Evolutionary conservation across 2,329 filamentous ascomycete species (phyloP).

Genomic region (Aspergillus pseudotamarii): DNA sequence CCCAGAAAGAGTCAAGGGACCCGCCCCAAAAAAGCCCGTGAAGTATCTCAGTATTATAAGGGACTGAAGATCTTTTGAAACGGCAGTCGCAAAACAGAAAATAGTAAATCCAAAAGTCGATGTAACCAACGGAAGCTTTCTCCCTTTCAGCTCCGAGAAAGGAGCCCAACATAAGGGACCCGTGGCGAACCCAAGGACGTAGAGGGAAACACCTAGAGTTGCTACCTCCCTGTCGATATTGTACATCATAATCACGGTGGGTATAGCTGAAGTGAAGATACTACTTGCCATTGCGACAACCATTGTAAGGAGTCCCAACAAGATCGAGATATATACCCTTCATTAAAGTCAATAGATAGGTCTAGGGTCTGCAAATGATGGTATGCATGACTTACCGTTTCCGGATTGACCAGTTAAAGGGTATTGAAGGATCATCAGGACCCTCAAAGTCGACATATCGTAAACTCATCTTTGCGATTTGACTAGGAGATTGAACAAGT

Average conservation of each 20-base stretch:
- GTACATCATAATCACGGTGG: neutral
- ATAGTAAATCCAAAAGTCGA: constrained; percentile 43
- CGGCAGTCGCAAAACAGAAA: constrained; percentile 47
- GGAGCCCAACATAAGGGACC: constrained; percentile 31
- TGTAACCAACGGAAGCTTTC: constrained; percentile 44
- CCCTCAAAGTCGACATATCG: neutral
- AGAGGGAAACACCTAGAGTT: constrained; percentile 12
- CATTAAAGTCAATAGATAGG: neutral
- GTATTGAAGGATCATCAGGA: neutral
- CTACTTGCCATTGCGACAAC: neutral
- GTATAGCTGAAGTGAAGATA: neutral
- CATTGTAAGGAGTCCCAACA: neutral
- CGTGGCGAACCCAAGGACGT: constrained; percentile 19
- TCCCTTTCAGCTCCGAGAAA: constrained; percentile 36
- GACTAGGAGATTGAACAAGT: neutral
- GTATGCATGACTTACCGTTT: neutral
- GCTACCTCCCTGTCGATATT: neutral
- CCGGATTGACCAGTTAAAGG: neutral
- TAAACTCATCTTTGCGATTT: neutral
- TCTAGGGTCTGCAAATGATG: neutral
- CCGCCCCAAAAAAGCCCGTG: constrained; percentile 44
- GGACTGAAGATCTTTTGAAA: constrained; percentile 36
- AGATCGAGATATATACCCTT: neutral
- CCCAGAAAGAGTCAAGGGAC: constrained; percentile 40
- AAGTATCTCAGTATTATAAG: constrained; percentile 46